Percentiles rank a stretch among this genome's conserved stretches.
Evolutionary conservation across 2,329 filamentous ascomycete genomes (phyloP).

Genomic region (Camptophora hylomeconis): DNA sequence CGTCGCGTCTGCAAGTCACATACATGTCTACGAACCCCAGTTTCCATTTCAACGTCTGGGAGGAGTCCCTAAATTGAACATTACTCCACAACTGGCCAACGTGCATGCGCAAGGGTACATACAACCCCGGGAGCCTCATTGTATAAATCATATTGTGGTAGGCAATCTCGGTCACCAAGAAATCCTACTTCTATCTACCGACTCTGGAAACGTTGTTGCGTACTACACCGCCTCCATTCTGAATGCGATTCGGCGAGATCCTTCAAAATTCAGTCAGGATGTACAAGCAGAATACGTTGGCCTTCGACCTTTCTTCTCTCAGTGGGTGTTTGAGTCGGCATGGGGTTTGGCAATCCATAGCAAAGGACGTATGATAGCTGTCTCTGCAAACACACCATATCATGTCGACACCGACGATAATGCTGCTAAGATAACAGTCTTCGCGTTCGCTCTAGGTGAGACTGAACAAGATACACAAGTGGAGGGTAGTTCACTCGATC

Average conservation of each 20-base stretch:
- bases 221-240: constrained; percentile 49
- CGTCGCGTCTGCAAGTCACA: constrained; percentile 26
- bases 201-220: constrained; percentile 62
- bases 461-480: constrained; percentile 13
- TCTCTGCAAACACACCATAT: constrained; percentile 56
- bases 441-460: constrained; percentile 25
- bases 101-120: constrained; percentile 39
- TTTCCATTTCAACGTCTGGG: constrained; percentile 28
- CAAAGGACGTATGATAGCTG: constrained; percentile 70
- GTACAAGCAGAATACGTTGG: constrained; percentile 22
- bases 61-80: constrained; percentile 26
- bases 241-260: constrained; percentile 29
- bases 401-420: constrained; percentile 10
- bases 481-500: constrained; percentile 9
- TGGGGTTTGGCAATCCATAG: constrained; percentile 83
- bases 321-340: constrained; percentile 64
- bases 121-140: constrained; percentile 36
- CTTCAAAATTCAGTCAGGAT: constrained; percentile 10
- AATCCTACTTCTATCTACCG: constrained; percentile 53
- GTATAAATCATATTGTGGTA: constrained; percentile 55
- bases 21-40: constrained; percentile 32
- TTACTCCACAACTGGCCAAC: constrained; percentile 29
- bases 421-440: constrained; percentile 16
- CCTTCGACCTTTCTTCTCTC: constrained; percentile 50
- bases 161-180: constrained; percentile 59